These are phyloP conservation scores for Fusarium brachygibbosum DNA, from an alignment of 2,329 filamentous ascomycete genomes.

Conservation along the genomic window DNA sequence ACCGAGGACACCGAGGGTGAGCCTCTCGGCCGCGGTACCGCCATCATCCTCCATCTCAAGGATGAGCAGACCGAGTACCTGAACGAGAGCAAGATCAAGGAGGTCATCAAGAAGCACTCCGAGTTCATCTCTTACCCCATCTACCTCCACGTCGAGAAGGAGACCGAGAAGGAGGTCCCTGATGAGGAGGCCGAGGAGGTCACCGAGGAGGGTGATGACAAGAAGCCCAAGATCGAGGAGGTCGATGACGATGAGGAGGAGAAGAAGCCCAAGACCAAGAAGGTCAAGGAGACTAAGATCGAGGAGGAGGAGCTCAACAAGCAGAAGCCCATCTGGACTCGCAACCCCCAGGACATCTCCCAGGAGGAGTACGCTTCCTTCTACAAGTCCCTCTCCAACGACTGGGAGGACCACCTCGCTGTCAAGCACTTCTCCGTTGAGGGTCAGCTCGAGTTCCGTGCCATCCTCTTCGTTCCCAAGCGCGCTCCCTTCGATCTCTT, in stretches of 20 bases:
- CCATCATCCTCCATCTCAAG: constrained; percentile 99
- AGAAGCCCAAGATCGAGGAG: constrained; percentile 97
- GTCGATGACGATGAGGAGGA: constrained; percentile 89
- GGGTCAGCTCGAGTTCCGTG: constrained; percentile 99
- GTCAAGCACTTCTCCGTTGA: constrained; percentile 99
- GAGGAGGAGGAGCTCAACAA: constrained; percentile 99
- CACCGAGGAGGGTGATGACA: constrained; percentile 78
- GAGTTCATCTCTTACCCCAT: constrained; percentile 99
- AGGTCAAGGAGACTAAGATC: constrained; percentile 97
- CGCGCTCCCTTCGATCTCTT: constrained; percentile 99
- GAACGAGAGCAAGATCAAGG: constrained; percentile 99
- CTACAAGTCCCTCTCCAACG: constrained; percentile 99
- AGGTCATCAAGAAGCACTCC: constrained; percentile 99
- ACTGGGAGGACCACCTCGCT: constrained; percentile 99
- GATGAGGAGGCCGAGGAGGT: constrained; percentile 87
- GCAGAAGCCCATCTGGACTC: constrained; percentile 99
- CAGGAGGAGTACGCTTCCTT: constrained; percentile 98
- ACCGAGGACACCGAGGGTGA: constrained; percentile 90
- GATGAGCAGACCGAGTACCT: constrained; percentile 99
- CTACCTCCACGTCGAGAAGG: constrained; percentile 99
- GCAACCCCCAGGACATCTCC: constrained; percentile 95
- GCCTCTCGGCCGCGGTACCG: constrained; percentile 92
- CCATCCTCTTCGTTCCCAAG: constrained; percentile 99
- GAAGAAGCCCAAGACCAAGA: constrained; percentile 99
- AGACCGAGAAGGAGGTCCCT: constrained; percentile 98